Evolutionary conservation across 108 stramenopile genomes (phyloP).

Genomic region (Cyclostephanos invisitatus): DNA sequence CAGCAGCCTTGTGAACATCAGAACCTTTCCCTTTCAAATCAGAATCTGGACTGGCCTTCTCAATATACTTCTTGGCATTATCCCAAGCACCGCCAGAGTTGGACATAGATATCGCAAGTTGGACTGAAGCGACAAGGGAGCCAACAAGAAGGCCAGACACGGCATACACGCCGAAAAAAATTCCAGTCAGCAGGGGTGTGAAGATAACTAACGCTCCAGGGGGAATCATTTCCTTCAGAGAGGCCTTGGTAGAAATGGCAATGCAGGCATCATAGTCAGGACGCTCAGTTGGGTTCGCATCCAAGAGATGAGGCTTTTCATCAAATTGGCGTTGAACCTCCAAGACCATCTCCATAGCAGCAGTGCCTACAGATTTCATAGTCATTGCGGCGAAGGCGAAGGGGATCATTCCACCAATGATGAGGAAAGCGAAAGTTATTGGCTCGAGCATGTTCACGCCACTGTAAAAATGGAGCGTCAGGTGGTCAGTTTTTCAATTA

Average conservation of each 20-base stretch:
- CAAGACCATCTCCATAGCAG: constrained; percentile 98
- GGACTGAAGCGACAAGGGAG: constrained; percentile 86
- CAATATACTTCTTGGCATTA: constrained; percentile 99
- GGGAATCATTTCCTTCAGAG: constrained; percentile 95
- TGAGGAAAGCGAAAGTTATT: constrained; percentile 93
- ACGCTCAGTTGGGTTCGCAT: constrained; percentile 89
- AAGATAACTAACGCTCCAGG: constrained; percentile 97
- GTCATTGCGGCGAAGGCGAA: constrained; percentile 99
- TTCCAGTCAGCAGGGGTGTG: constrained; percentile 95
- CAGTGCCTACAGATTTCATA: constrained; percentile 97
- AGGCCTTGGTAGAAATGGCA: constrained; percentile 95
- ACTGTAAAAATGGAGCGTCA: background rate
- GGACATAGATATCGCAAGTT: constrained; percentile 97
- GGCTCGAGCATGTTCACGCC: constrained; percentile 95
- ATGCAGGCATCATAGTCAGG: constrained; percentile 96
- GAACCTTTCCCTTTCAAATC: constrained; percentile 93
- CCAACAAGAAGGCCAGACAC: constrained; percentile 96
- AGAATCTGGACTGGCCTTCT: constrained; percentile 84
- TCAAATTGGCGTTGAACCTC: constrained; percentile 99
- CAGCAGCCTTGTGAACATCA: constrained; percentile 95
- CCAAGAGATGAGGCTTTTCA: constrained; percentile 88
- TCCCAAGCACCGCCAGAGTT: constrained; percentile 99
- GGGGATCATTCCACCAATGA: constrained; percentile 98
- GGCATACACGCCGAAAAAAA: constrained; percentile 95
- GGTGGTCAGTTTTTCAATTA: background rate